phyloP scores from a whole-genome alignment of 345 rosid species.

The Hypericum androsaemum region DNA sequence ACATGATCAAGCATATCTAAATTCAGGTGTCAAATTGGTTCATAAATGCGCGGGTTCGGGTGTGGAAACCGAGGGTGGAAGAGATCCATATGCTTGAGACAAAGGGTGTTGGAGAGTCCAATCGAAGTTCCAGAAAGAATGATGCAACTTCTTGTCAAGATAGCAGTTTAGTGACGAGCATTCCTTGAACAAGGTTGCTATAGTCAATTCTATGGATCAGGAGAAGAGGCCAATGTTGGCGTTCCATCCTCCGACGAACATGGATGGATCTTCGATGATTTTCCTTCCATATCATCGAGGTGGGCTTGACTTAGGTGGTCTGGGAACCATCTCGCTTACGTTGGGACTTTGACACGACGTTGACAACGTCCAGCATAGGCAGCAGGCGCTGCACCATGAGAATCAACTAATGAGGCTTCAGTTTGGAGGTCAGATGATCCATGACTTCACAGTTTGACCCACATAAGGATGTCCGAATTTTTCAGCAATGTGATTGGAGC shows the following conservation, averaged over 20 bases:
- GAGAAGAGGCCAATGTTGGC: slow-evolving; percentile 37
- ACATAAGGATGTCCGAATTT: no score
- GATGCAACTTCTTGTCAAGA: slow-evolving; percentile 19
- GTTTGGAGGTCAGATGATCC: slow-evolving; percentile 41
- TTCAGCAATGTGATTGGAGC: no score
- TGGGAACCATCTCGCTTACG: slow-evolving; percentile 42
- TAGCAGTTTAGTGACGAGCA: slow-evolving; percentile 16
- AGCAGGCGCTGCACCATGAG: slow-evolving; percentile 23
- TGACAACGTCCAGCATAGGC: slow-evolving; percentile 36
- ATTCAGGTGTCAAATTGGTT: slow-evolving; percentile 60
- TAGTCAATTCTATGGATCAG: slow-evolving; percentile 17
- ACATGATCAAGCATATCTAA: not conserved
- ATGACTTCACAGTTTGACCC: slow-evolving; percentile 47
- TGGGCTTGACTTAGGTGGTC: slow-evolving; percentile 27
- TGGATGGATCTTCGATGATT: slow-evolving; percentile 30
- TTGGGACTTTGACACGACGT: slow-evolving; percentile 44
- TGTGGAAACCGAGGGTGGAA: slow-evolving; percentile 67
- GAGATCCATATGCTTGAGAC: slow-evolving; percentile 52
- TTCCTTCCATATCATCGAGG: slow-evolving; percentile 31
- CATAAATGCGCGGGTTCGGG: slow-evolving; percentile 51
- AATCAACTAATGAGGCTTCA: slow-evolving; percentile 29
- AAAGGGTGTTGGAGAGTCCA: slow-evolving; percentile 23
- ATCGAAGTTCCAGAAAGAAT: slow-evolving; percentile 10
- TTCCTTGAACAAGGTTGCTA: slow-evolving; percentile 13
- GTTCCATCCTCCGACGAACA: slow-evolving; percentile 19